Percentiles rank a stretch among this genome's conserved stretches.
phyloP scores from a whole-genome alignment of 1,284 basidiomycete genomes.

The Pseudozyma hubeiensis region DNA sequence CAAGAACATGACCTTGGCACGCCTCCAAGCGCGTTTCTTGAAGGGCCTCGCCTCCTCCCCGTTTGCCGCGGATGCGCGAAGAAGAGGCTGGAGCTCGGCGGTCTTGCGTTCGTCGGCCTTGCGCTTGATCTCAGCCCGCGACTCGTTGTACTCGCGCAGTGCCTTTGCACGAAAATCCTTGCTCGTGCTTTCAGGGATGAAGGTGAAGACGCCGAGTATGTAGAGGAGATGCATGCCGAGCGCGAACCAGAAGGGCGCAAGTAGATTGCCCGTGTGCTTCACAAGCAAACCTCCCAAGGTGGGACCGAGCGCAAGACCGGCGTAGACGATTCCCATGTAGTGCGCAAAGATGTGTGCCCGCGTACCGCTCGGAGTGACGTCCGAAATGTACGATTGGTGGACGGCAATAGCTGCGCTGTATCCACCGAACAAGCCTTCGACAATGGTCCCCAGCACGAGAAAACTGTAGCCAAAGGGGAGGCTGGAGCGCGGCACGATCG shows the following conservation, averaged over 20 bases:
- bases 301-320: constrained; percentile 63
- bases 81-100: constrained; percentile 42
- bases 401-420: constrained; percentile 82
- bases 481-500: constrained; percentile 41
- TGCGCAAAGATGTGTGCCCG: constrained; percentile 60
- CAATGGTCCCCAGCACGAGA: constrained; percentile 81
- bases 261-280: constrained; percentile 52
- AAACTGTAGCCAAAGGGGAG: constrained; percentile 76
- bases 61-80: constrained; percentile 11
- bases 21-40: constrained; percentile 45
- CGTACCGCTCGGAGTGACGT: constrained; percentile 61
- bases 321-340: constrained; percentile 59
- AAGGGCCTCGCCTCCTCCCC: constrained; percentile 16
- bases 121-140: constrained; percentile 31
- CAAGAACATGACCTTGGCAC: constrained; percentile 43
- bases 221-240: constrained; percentile 54
- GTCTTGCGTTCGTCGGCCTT: constrained; percentile 41
- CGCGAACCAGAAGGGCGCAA: constrained; percentile 57
- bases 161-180: constrained; percentile 44
- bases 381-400: constrained; percentile 79
- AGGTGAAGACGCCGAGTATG: constrained; percentile 38
- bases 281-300: constrained; percentile 62
- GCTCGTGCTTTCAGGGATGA: constrained; percentile 64
- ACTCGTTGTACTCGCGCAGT: constrained; percentile 37
- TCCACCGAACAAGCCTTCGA: constrained; percentile 88